A percentile compares a stretch with the other conserved stretches of the same genome.
Conservation (phyloP, 371 early-diverging fungal genomes). For the Mucor indicus region DNA sequence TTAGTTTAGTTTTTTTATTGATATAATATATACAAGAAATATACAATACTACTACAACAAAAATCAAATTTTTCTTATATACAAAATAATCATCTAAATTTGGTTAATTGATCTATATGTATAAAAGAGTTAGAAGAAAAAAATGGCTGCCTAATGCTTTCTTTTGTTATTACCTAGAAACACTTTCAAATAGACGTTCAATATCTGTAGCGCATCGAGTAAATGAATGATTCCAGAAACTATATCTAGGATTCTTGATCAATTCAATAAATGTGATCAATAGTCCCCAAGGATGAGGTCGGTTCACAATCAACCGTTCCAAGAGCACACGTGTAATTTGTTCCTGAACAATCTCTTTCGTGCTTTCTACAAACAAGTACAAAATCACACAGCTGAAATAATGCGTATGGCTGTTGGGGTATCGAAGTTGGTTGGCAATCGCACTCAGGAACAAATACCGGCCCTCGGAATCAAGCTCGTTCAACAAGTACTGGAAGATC, state of each 20-base stretch:
- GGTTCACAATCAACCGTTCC: conserved; percentile 93
- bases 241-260: conserved; percentile 88
- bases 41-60: not conserved
- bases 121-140: conserved; percentile 1
- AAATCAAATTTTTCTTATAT: conserved; percentile 5
- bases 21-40: not conserved
- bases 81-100: conserved; percentile 18
- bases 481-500: conserved; percentile 78
- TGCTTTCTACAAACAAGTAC: conserved; percentile 84
- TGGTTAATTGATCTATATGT: conserved; percentile 49
- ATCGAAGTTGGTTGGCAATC: conserved; percentile 95
- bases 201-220: conserved; percentile 74
- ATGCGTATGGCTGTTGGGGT: conserved; percentile 95
- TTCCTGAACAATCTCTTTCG: conserved; percentile 83
- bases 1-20: no score
- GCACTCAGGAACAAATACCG: conserved; percentile 88
- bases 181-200: conserved; percentile 71
- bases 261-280: conserved; percentile 96
- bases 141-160: not conserved
- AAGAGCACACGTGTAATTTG: conserved; percentile 93
- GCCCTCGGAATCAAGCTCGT: conserved; percentile 82
- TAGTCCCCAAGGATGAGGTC: conserved; percentile 98
- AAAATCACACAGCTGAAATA: conserved; percentile 88
- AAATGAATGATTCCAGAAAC: conserved; percentile 84
- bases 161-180: conserved; percentile 49